Conservation (phyloP, 306 rosid species). For the Dalbergia oliveri region DNA sequence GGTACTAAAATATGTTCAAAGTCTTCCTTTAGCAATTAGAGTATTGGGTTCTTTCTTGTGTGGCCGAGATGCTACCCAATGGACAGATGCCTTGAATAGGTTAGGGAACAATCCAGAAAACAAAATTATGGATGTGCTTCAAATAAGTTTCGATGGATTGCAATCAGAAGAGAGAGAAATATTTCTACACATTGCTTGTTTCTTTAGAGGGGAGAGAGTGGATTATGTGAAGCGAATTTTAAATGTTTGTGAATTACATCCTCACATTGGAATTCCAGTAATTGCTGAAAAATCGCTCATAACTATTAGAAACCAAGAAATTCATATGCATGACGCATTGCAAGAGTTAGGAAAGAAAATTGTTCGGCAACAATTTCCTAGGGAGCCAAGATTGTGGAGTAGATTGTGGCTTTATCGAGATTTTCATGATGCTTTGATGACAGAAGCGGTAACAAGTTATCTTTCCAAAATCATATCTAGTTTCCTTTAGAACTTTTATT, state of each 20-base stretch:
- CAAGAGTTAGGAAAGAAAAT: conserved; percentile 43
- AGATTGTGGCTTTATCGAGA: conserved; percentile 39
- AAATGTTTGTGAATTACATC: background rate
- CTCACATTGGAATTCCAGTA: conserved; percentile 17
- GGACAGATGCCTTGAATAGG: conserved; percentile 29
- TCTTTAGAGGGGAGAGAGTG: conserved; percentile 24
- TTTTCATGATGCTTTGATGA: background rate
- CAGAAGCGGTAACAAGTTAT: conserved; percentile 2
- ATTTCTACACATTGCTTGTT: conserved; percentile 44
- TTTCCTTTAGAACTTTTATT: background rate
- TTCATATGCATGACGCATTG: conserved; percentile 40
- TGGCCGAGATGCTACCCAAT: conserved; percentile 23
- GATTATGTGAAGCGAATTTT: conserved; percentile 25
- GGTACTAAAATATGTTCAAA: conserved; percentile 13
- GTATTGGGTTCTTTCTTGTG: conserved; percentile 41
- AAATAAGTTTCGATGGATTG: conserved; percentile 37
- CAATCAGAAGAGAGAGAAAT: background rate
- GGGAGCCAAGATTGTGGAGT: conserved; percentile 31
- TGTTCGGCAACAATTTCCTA: background rate
- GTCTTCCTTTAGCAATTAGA: conserved; percentile 36
- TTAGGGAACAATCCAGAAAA: background rate
- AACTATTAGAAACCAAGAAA: conserved; percentile 26
- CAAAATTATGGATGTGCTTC: conserved; percentile 21
- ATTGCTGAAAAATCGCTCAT: conserved; percentile 41
- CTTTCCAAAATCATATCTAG: background rate